Conservation (phyloP, 73 alveolate species). For the Symbiodinium pilosum region DNA sequence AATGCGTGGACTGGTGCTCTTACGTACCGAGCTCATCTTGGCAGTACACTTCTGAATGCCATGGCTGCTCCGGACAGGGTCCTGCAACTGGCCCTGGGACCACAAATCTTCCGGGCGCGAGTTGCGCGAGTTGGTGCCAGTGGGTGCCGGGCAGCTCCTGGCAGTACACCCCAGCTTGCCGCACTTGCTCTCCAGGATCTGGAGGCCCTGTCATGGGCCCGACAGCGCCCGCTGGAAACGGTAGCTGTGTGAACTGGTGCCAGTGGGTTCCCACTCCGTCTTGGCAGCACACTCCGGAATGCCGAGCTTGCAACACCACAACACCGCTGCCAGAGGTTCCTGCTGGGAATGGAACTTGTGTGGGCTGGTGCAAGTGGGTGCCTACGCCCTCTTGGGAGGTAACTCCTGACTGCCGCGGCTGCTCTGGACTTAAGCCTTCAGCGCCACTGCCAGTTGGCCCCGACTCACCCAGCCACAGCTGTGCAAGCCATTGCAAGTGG, state of each 20-base stretch:
- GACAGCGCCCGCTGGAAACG: not conserved
- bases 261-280: constrained; percentile 36
- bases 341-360: constrained; percentile 29
- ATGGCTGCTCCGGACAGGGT: not conserved
- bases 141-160: constrained; percentile 58
- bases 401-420: constrained; percentile 33
- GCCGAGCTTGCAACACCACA: constrained; percentile 37
- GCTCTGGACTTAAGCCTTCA: not conserved
- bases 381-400: constrained; percentile 14
- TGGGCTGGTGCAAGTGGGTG: constrained; percentile 67
- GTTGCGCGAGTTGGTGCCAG: constrained; percentile 19
- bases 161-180: constrained; percentile 62
- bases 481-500: constrained; percentile 29
- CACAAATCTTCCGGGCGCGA: not conserved
- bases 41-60: constrained; percentile 31
- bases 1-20: constrained; percentile 24
- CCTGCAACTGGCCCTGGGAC: not conserved
- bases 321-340: not conserved
- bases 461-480: not conserved
- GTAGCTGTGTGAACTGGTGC: constrained; percentile 53
- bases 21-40: constrained; percentile 32
- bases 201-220: not conserved
- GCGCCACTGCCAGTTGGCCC: not conserved
- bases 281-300: constrained; percentile 64
- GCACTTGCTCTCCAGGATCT: not conserved